A percentile compares a stretch with the other conserved stretches of the same genome.
Evolutionary conservation across 106 monocot genomes (phyloP).

Genomic region (Dioscorea alata): DNA sequence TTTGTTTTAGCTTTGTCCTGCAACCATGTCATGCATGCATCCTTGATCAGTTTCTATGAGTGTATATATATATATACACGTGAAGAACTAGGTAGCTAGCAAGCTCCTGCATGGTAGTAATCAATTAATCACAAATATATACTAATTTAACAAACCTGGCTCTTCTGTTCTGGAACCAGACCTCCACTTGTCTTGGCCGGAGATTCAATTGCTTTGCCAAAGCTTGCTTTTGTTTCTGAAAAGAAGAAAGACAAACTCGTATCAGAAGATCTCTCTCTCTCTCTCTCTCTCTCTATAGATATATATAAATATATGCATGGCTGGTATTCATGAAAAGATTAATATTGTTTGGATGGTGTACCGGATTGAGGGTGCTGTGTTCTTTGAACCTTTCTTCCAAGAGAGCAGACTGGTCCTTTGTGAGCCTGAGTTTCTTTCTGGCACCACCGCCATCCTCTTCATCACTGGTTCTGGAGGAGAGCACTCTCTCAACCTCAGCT

Average conservation of each 20-base stretch:
- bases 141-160: slow-evolving; percentile 25
- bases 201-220: slow-evolving; percentile 50
- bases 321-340: background rate
- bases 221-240: slow-evolving; percentile 44
- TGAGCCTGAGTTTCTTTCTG: slow-evolving; percentile 46
- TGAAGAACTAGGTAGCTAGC: too few relatives aligned
- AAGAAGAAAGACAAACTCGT: background rate
- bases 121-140: too few relatives aligned
- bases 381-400: slow-evolving; percentile 48
- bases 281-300: too few relatives aligned
- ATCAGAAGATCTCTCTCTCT: background rate
- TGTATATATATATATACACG: too few relatives aligned
- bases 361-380: slow-evolving; percentile 49
- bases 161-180: slow-evolving; percentile 56
- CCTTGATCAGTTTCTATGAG: too few relatives aligned
- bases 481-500: slow-evolving; percentile 26
- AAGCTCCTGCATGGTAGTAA: too few relatives aligned
- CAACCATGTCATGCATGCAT: background rate
- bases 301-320: too few relatives aligned
- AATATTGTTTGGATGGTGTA: background rate
- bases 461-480: slow-evolving; percentile 16
- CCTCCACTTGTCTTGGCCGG: slow-evolving; percentile 47
- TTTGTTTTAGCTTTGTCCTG: slow-evolving; percentile 63
- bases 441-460: slow-evolving; percentile 43
- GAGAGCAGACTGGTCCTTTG: slow-evolving; percentile 50